phyloP scores from a whole-genome alignment of 148 eudicot species.

The Camellia sinensis region DNA sequence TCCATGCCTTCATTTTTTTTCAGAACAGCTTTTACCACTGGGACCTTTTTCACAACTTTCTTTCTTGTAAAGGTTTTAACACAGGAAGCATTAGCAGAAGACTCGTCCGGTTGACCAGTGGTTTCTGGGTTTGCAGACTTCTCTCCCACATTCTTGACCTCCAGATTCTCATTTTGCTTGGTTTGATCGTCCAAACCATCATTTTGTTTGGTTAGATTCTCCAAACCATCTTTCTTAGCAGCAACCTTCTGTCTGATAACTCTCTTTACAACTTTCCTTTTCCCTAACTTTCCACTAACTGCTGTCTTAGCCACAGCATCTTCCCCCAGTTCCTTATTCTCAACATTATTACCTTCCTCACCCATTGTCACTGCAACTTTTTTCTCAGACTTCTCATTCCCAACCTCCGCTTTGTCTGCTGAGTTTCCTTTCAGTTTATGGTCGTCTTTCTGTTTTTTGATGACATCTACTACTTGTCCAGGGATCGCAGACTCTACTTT shows the following conservation, averaged over 20 bases:
- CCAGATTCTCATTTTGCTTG: conserved; percentile 32
- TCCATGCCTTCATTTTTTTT: conserved; percentile 36
- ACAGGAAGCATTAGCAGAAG: conserved; percentile 37
- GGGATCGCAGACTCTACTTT: conserved; percentile 32
- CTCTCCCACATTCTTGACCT: conserved; percentile 35
- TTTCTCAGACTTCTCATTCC: conserved; percentile 29
- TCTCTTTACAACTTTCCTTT: conserved; percentile 71
- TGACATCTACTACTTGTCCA: conserved; percentile 26
- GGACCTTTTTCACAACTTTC: conserved; percentile 50
- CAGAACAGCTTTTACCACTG: conserved; percentile 28
- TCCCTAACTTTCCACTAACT: conserved; percentile 41
- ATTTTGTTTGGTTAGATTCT: conserved; percentile 30
- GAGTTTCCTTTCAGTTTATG: conserved; percentile 23
- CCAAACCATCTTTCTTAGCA: conserved; percentile 38
- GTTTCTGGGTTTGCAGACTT: conserved; percentile 29
- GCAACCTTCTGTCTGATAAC: conserved; percentile 66
- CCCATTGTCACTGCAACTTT: conserved; percentile 30
- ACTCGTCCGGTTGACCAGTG: conserved; percentile 38
- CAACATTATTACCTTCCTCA: conserved; percentile 33
- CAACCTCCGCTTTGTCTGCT: conserved; percentile 29
- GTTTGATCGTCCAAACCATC: conserved; percentile 31
- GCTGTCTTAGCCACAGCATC: conserved; percentile 25
- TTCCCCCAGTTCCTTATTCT: conserved; percentile 31
- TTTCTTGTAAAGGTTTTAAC: conserved; percentile 56
- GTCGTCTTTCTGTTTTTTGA: conserved; percentile 38